Evolutionary conservation across 768 basidiomycete genomes (phyloP).

Genomic region (Dendrothele bispora): DNA sequence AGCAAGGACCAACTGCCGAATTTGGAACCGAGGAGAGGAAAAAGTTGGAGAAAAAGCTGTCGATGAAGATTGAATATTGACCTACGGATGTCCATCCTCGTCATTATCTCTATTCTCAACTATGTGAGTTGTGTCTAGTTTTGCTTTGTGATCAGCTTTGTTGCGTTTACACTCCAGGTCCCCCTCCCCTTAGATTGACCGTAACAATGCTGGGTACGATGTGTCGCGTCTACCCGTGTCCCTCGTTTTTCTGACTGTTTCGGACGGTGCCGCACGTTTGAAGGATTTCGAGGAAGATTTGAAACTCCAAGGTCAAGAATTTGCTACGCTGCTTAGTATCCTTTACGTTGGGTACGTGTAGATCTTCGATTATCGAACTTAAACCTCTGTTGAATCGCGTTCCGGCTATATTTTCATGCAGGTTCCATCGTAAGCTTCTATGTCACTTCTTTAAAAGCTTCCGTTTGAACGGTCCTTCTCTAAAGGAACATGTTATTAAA

Average conservation of each 20-base stretch:
- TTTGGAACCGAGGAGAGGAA: neutral
- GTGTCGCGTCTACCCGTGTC: neutral
- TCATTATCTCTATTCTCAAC: slow-evolving; percentile 17
- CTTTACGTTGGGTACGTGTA: slow-evolving; percentile 54
- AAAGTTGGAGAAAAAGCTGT: slow-evolving; percentile 18
- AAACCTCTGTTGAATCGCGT: neutral
- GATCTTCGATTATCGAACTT: neutral
- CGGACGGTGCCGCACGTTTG: slow-evolving; percentile 63
- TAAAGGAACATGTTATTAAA: slow-evolving; percentile 76
- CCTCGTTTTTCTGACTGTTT: neutral
- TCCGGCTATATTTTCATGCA: slow-evolving; percentile 77
- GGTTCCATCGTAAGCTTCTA: slow-evolving; percentile 63
- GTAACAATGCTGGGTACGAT: slow-evolving; percentile 18
- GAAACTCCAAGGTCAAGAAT: slow-evolving; percentile 60
- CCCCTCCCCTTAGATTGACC: too few species aligned
- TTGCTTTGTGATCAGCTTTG: neutral
- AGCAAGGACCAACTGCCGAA: neutral
- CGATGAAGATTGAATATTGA: slow-evolving; percentile 43
- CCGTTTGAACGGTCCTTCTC: neutral
- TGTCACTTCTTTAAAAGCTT: neutral
- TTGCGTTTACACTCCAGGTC: neutral
- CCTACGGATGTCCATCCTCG: slow-evolving; percentile 32
- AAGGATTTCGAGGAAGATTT: slow-evolving; percentile 72
- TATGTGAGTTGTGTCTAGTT: slow-evolving; percentile 1
- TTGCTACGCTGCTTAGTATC: slow-evolving; percentile 65